Percentiles rank a stretch among this genome's conserved stretches.
Evolutionary conservation across 345 rosid genomes (phyloP).

Genomic region (Linum trigynum): DNA sequence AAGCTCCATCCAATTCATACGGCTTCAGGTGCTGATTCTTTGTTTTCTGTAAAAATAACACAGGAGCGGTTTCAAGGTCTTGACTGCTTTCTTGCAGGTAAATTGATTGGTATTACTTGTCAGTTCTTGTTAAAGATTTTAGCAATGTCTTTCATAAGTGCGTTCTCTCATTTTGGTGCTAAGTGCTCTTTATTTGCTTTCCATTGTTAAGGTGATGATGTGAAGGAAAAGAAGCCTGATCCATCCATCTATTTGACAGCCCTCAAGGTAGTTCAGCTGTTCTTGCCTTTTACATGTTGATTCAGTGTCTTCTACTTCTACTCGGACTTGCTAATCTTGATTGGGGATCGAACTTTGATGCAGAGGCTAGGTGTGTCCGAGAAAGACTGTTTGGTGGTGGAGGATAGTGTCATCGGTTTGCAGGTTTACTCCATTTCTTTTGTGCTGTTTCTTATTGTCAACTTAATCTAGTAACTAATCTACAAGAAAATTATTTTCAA

Average conservation of each 20-base stretch:
- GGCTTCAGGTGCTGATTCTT: constrained; percentile 6
- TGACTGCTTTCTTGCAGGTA: constrained; percentile 96
- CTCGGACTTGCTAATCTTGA: too few species aligned
- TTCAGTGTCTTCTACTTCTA: too few species aligned
- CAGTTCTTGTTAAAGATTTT: too few species aligned
- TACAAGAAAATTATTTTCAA: background rate
- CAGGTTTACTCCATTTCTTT: constrained; percentile 33
- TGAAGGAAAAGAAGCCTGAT: constrained; percentile 91
- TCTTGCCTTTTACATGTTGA: too few species aligned
- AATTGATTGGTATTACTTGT: background rate
- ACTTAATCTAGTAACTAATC: background rate
- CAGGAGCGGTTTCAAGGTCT: constrained; percentile 81
- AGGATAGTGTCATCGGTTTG: constrained; percentile 90
- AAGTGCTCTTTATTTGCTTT: too few species aligned
- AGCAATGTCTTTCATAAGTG: too few species aligned
- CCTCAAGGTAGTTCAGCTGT: constrained; percentile 37
- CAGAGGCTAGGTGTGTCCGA: constrained; percentile 70
- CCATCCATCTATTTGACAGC: constrained; percentile 81
- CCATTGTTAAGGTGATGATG: constrained; percentile 67
- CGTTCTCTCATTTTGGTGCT: too few species aligned
- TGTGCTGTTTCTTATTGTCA: too few species aligned
- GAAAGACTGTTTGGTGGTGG: constrained; percentile 78
- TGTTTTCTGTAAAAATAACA: background rate
- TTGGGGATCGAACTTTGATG: background rate
- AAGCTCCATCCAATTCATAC: background rate